Percentiles rank a stretch among this genome's conserved stretches.
Conservation (phyloP, 805 yeast genomes). For the Peterozyma toletana region DNA sequence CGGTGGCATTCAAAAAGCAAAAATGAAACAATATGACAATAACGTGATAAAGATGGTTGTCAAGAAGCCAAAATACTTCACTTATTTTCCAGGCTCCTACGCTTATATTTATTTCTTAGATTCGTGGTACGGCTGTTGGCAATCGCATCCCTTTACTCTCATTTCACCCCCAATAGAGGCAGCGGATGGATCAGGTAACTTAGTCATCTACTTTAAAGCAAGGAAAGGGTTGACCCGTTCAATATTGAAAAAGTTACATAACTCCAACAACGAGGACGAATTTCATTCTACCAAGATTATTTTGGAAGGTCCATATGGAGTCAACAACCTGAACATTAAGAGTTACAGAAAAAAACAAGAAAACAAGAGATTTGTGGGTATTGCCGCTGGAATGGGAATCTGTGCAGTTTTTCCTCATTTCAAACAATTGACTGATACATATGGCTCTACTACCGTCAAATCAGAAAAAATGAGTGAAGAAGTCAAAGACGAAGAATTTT, state of each 20-base stretch:
- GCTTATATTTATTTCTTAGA: slow-evolving; percentile 48
- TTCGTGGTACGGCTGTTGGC: slow-evolving; percentile 43
- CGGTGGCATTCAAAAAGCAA: slow-evolving; percentile 16
- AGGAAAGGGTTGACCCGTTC: slow-evolving; percentile 45
- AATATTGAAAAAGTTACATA: slow-evolving; percentile 1
- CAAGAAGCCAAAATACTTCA: slow-evolving; percentile 12
- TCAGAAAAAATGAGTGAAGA: neutral
- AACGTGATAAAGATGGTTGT: slow-evolving; percentile 14
- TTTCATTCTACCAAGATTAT: slow-evolving; percentile 21
- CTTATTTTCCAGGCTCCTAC: slow-evolving; percentile 42
- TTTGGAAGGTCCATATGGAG: slow-evolving; percentile 68
- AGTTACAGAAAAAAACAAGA: neutral
- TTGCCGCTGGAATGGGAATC: slow-evolving; percentile 18
- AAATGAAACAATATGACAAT: slow-evolving; percentile 7
- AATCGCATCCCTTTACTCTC: slow-evolving; percentile 67
- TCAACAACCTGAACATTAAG: slow-evolving; percentile 2
- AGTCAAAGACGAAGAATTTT: neutral
- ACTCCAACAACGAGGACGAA: neutral
- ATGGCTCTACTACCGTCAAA: too few species aligned
- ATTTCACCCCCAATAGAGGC: slow-evolving; percentile 28
- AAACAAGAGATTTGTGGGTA: slow-evolving; percentile 8
- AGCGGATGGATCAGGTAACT: slow-evolving; percentile 12
- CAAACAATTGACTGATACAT: slow-evolving; percentile 5
- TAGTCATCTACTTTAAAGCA: slow-evolving; percentile 36
- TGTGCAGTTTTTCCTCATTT: slow-evolving; percentile 13